A percentile compares a stretch with the other conserved stretches of the same genome.
Evolutionary conservation across 495 filamentous ascomycete genomes (phyloP).

Genomic region (Penicillium longicatenatum): DNA sequence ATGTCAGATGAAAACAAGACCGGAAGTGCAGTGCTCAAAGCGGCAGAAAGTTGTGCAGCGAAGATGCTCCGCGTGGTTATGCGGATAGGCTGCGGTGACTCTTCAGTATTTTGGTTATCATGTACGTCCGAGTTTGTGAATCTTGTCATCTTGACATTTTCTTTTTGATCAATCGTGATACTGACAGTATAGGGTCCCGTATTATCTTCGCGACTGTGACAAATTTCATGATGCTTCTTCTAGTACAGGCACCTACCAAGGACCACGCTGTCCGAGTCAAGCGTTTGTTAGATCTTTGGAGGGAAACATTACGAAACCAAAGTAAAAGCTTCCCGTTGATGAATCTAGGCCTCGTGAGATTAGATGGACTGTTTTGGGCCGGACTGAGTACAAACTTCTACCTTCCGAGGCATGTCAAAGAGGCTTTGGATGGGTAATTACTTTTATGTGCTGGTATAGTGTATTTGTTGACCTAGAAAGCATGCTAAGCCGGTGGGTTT

Average conservation of each 20-base stretch:
- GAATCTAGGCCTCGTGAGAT: conserved; percentile 17
- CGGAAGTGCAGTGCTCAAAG: conserved; percentile 17
- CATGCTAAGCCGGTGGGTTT: too few species aligned
- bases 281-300: conserved; percentile 17
- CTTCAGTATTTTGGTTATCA: conserved; percentile 22
- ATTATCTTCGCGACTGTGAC: conserved; percentile 20
- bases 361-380: conserved; percentile 9
- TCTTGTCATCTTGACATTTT: background rate
- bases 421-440: conserved; percentile 1
- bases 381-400: conserved; percentile 18
- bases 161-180: too few species aligned
- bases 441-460: too few species aligned
- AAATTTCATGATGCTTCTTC: conserved; percentile 19
- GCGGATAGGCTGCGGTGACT: conserved; percentile 14
- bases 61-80: conserved; percentile 20
- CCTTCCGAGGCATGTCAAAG: conserved; percentile 12
- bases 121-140: conserved; percentile 16
- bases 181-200: conserved; percentile 12
- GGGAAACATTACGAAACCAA: conserved; percentile 17
- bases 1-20: conserved; percentile 12
- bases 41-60: conserved; percentile 20
- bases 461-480: too few species aligned
- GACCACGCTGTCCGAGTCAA: conserved; percentile 17
- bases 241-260: conserved; percentile 18
- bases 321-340: conserved; percentile 14